Conservation (phyloP, 1,139 yeast species). For the Hanseniaspora uvarum region DNA sequence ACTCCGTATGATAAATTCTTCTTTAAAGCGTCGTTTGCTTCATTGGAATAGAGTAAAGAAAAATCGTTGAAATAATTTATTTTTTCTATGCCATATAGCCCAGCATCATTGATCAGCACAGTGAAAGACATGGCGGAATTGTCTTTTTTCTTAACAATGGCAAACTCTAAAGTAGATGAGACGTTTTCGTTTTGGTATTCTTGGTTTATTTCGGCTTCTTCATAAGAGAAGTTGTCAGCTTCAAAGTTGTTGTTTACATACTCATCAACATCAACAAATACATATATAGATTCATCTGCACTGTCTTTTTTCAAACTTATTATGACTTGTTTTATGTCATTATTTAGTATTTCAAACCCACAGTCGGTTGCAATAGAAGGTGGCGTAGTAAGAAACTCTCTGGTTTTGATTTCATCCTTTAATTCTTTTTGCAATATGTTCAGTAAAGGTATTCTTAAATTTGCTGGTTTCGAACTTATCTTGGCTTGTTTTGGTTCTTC, state of each 20-base stretch:
- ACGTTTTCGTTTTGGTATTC: conserved; percentile 42
- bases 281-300: conserved; percentile 55
- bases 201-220: conserved; percentile 34
- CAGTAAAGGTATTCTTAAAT: not conserved
- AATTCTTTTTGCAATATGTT: not conserved
- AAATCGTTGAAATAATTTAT: conserved; percentile 56
- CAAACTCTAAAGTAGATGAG: conserved; percentile 65
- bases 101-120: conserved; percentile 55
- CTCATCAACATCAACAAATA: conserved; percentile 74
- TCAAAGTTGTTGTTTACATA: conserved; percentile 50
- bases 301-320: conserved; percentile 36
- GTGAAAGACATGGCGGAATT: conserved; percentile 62
- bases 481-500: not conserved
- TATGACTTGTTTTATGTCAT: not conserved
- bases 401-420: not conserved
- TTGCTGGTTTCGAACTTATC: not conserved
- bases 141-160: conserved; percentile 53
- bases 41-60: conserved; percentile 45
- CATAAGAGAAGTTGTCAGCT: conserved; percentile 30
- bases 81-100: conserved; percentile 58
- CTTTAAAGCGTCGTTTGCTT: conserved; percentile 52
- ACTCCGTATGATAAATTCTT: conserved; percentile 79
- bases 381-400: not conserved
- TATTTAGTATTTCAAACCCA: not conserved
- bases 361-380: not conserved